These are phyloP conservation scores for Plasmodium berghei DNA, from an alignment of 169 alveolate genomes.

Conservation along the genomic window DNA sequence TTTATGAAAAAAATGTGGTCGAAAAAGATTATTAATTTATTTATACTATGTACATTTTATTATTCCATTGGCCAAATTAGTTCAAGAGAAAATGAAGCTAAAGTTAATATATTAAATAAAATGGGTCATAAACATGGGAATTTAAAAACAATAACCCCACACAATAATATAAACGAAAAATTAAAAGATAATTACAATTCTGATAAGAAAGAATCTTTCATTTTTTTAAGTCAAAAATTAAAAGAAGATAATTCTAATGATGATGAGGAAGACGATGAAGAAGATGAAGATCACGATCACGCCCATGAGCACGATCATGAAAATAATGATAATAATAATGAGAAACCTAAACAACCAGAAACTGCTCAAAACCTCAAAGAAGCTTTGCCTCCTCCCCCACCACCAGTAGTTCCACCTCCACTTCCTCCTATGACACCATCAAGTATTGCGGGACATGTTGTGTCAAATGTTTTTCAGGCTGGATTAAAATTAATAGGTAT, in stretches of 20 bases:
- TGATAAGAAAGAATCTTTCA: slow-evolving; percentile 41
- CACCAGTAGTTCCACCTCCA: slow-evolving; percentile 19
- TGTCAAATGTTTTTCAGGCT: slow-evolving; percentile 23
- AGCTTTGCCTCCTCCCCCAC: slow-evolving; percentile 70
- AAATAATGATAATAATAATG: background rate
- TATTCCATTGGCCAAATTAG: slow-evolving; percentile 8
- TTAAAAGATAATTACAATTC: background rate
- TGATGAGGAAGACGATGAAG: slow-evolving; percentile 35
- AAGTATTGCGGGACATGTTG: slow-evolving; percentile 42
- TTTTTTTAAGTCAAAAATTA: slow-evolving; percentile 14
- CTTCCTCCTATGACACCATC: slow-evolving; percentile 31
- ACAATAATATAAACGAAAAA: background rate
- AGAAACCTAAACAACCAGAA: background rate
- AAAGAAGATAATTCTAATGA: slow-evolving; percentile 20
- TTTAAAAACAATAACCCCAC: slow-evolving; percentile 3
- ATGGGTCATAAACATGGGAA: background rate
- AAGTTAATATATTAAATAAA: background rate
- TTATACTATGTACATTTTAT: slow-evolving; percentile 6
- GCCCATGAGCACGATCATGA: background rate
- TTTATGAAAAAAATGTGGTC: slow-evolving; percentile 5
- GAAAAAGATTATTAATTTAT: slow-evolving; percentile 5
- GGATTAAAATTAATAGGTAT: slow-evolving; percentile 40
- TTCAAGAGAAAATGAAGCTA: slow-evolving; percentile 8
- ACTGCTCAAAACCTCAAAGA: background rate
- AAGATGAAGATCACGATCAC: slow-evolving; percentile 15